Evolutionary conservation across 176 grass and related monocot species (phyloP).

Genomic region (Cenchrus fungigraminus): DNA sequence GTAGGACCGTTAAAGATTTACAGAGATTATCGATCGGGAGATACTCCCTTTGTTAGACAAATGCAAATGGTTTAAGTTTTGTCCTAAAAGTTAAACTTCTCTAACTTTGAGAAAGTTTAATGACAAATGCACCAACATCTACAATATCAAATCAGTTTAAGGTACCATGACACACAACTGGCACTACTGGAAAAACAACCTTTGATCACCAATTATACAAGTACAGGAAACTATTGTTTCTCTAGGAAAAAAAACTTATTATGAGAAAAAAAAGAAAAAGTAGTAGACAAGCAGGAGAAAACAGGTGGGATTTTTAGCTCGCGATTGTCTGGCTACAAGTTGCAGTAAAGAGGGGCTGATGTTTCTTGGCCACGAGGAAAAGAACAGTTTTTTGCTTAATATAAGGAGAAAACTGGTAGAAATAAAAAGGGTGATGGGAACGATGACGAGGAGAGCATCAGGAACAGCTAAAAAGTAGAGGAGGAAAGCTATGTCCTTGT

Average conservation of each 20-base stretch:
- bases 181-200: too few relatives aligned
- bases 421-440: background rate
- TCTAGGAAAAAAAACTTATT: background rate
- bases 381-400: background rate
- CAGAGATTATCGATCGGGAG: too few relatives aligned
- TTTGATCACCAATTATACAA: too few relatives aligned
- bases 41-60: too few relatives aligned
- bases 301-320: background rate
- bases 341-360: background rate
- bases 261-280: background rate
- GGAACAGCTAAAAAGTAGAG: conserved; percentile 34
- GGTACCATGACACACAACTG: too few relatives aligned
- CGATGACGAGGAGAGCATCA: background rate
- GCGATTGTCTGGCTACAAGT: background rate
- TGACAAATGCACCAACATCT: too few relatives aligned
- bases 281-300: background rate
- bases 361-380: background rate
- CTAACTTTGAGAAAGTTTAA: too few relatives aligned
- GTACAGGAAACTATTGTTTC: background rate
- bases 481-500: background rate
- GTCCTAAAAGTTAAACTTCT: too few relatives aligned
- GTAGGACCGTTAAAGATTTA: too few relatives aligned
- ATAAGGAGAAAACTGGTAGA: background rate
- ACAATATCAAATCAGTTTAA: too few relatives aligned
- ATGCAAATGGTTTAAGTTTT: too few relatives aligned